Evolutionary conservation across 148 eudicot genomes (phyloP), one percentile per base, ranked within the genome.

Genomic region (Heliosperma pusillum): DNA sequence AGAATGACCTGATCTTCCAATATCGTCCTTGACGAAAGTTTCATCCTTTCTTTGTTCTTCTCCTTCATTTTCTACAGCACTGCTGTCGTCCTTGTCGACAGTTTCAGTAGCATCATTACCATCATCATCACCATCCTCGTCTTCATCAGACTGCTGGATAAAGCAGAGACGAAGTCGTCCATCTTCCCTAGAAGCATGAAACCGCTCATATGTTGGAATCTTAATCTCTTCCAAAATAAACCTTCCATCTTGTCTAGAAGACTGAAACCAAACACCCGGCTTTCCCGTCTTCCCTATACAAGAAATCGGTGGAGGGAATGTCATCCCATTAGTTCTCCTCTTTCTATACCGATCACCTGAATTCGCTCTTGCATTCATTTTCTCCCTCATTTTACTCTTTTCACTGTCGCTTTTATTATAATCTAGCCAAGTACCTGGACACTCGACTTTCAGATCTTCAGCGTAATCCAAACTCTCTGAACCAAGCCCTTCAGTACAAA

Each of bases 401-500:
- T 62, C 36, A 5, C 21, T 16, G 26, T 58, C 27, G n/a, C 29
- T 36, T 20, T 22, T 72, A 21, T 59, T 21, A 21, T 59, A 65
- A 72, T 59, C 60, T 47, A 19, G 30, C 66, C 76, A 74, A 40
- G 76, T 61, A 22, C n/a, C 76, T 12, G 72, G 53, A 47, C 65
- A 72, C 20, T 78, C 73, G 22, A 63, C 55, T 70, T 70, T 80
- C 78, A 77, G 47, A 40, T 88, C 90, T 76, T 90, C 98, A 0
- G 82, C 83, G 16, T 84, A 90, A 27, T 82, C 96, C 50, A 77
- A 85, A 86, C 97, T 92, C 70, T 94, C 98, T 9, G 88, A 89
- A 53, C 98, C 98, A 9, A 94, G 89, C 11, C 96, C 93, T 75
- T 95, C 97, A 0, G 98, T 95, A 81, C 98, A 95, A 2, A 89